These are phyloP conservation scores for Beauveria varroae DNA, from an alignment of 2,329 filamentous ascomycete species.

Conservation along the genomic window DNA sequence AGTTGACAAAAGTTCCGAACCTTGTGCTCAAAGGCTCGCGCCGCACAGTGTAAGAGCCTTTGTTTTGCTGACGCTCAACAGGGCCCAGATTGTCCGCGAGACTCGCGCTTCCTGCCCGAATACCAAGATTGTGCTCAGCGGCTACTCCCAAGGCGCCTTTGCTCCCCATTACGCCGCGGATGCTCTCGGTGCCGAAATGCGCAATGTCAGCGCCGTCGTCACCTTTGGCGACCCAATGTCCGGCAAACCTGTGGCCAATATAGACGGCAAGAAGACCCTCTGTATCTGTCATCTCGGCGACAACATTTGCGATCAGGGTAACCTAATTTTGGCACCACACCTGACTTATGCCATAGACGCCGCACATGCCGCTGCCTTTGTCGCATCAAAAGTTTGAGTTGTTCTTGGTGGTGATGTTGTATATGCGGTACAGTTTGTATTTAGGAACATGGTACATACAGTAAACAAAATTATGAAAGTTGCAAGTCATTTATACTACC, in stretches of 20 bases:
- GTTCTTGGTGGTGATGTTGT: neutral
- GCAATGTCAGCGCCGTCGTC: slow-evolving; percentile 22
- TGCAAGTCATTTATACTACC: too few relatives aligned
- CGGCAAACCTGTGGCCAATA: slow-evolving; percentile 16
- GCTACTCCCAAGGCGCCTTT: slow-evolving; percentile 23
- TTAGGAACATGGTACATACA: neutral
- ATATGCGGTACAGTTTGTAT: neutral
- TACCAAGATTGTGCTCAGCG: slow-evolving; percentile 16
- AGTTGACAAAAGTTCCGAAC: neutral
- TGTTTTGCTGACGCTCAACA: slow-evolving; percentile 11
- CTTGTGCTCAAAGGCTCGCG: neutral
- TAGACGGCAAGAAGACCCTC: slow-evolving; percentile 16
- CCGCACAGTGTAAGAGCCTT: neutral
- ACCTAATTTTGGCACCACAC: slow-evolving; percentile 20
- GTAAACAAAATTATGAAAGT: neutral
- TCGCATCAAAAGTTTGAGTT: slow-evolving; percentile 12
- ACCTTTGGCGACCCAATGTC: slow-evolving; percentile 24
- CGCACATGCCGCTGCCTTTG: slow-evolving; percentile 17
- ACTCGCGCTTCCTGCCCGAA: slow-evolving; percentile 18
- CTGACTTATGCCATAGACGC: slow-evolving; percentile 22
- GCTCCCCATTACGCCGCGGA: slow-evolving; percentile 21
- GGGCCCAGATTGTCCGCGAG: slow-evolving; percentile 25
- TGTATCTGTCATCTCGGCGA: slow-evolving; percentile 22
- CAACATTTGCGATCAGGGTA: slow-evolving; percentile 23
- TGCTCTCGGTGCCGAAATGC: slow-evolving; percentile 17